phyloP scores from a whole-genome alignment of 2,329 filamentous ascomycete genomes.

The Dactylonectria macrodidyma region DNA sequence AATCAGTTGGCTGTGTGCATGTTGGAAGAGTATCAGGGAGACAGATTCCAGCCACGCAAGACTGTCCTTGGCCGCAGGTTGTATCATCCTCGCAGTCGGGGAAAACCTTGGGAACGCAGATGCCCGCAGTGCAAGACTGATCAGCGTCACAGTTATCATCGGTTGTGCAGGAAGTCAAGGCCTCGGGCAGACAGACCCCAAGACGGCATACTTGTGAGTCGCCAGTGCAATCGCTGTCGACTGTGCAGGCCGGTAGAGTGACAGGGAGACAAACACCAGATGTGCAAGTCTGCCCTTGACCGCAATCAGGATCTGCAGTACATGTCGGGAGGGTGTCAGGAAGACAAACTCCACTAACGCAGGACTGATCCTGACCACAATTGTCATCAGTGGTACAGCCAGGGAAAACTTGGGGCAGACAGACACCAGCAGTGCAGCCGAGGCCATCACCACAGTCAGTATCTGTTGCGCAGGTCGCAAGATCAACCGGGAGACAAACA shows the following conservation, averaged over 20 bases:
- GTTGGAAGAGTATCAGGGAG: slow-evolving; percentile 2
- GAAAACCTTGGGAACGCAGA: slow-evolving; percentile 18
- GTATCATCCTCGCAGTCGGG: background rate
- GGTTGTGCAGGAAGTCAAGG: background rate
- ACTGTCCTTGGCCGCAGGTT: slow-evolving; percentile 1
- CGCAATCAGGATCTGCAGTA: background rate
- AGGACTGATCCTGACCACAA: background rate
- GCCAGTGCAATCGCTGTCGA: background rate
- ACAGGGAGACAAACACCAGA: background rate
- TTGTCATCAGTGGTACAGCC: background rate
- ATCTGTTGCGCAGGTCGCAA: slow-evolving; percentile 5
- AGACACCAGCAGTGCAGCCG: slow-evolving; percentile 11
- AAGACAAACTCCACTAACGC: background rate
- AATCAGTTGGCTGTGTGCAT: background rate
- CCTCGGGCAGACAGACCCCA: background rate
- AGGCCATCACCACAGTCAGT: background rate
- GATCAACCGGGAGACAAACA: slow-evolving; percentile 6
- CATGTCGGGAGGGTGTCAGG: background rate
- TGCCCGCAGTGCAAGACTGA: slow-evolving; percentile 6
- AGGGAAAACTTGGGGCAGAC: slow-evolving; percentile 11
- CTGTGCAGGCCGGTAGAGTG: background rate
- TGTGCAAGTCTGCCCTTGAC: background rate
- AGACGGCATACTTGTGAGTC: background rate
- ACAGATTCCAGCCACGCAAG: slow-evolving; percentile 16
- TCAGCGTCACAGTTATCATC: background rate